A percentile compares a stretch with the other conserved stretches of the same genome.
These are phyloP conservation scores for Avicennia marina DNA, from an alignment of 257 asterid species.

Conservation along the genomic window DNA sequence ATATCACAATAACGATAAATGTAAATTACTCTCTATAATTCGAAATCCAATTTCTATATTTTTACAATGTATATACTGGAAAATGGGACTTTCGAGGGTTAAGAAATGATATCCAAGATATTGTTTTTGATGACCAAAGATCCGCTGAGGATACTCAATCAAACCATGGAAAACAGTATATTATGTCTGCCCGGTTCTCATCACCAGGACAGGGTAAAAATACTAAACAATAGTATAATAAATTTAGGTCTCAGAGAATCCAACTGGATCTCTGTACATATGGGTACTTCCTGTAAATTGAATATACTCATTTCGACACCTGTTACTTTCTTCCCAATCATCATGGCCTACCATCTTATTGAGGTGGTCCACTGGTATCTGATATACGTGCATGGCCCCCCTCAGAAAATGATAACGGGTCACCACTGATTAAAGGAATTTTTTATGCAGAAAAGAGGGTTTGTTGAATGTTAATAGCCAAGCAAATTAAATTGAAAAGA, in stretches of 20 bases:
- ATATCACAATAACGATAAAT: too few species aligned
- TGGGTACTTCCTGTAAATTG: slow-evolving; percentile 14
- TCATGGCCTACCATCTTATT: too few species aligned
- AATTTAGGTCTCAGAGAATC: slow-evolving; percentile 31
- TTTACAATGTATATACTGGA: too few species aligned
- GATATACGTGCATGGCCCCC: too few species aligned
- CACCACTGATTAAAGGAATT: background rate
- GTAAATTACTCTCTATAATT: too few species aligned
- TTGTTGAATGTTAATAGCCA: background rate
- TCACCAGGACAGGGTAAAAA: slow-evolving; percentile 9
- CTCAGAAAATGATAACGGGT: too few species aligned
- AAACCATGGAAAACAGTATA: slow-evolving; percentile 15
- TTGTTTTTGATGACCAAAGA: slow-evolving; percentile 51
- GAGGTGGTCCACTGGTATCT: too few species aligned
- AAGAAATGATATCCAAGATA: slow-evolving; percentile 55
- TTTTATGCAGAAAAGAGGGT: too few species aligned
- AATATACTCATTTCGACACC: slow-evolving; percentile 28
- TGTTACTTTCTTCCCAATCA: too few species aligned
- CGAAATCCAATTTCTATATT: too few species aligned
- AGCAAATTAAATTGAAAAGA: slow-evolving; percentile 5
- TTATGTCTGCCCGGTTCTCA: too few species aligned
- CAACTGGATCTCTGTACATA: slow-evolving; percentile 19
- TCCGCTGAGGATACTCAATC: slow-evolving; percentile 33
- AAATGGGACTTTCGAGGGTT: background rate
- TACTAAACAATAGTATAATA: slow-evolving; percentile 14